Evolutionary conservation across 2,329 filamentous ascomycete genomes (phyloP), one percentile per base, ranked within the genome.

Genomic region (Claviceps digitariae): DNA sequence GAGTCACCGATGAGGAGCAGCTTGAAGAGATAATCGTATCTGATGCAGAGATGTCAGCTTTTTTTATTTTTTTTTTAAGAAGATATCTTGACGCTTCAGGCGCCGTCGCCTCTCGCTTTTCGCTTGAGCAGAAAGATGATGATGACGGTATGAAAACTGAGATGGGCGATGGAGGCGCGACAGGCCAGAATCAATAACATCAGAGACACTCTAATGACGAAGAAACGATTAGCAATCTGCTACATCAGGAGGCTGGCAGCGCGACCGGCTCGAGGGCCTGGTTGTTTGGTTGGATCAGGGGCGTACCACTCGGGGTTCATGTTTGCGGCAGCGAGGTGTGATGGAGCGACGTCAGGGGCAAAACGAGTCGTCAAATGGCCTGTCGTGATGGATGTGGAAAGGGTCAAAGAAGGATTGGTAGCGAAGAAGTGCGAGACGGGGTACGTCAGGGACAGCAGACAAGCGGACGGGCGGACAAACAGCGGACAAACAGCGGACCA

Each of bases 21-120:
- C 84, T 98, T 98, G 84, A 98, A 98, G 68, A 98, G 90, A 74
- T 98, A 98, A 73, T 98, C 93, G 87, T 98, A 98, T 93, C 93
- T 97, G 68, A 52, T 52, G 52, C 44, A 51, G 53, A 54, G 21
- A 51, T 36, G 62, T 67, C 57, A 67, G 63, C n/a, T n/a, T n/a
- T n/a, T n/a, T n/a, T n/a, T n/a, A n/a, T n/a, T n/a, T n/a, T n/a
- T n/a, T n/a, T n/a, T n/a, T n/a, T n/a, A n/a, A n/a, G n/a, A n/a
- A n/a, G n/a, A n/a, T n/a, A n/a, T n/a, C n/a, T n/a, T n/a, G n/a
- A n/a, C 21, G 27, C 15, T 4, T 9, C 44, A 25, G n/a, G 25
- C 3, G 17, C 44, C 27, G 44, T 17, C 15, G 8, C 15, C 7
- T 46, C 4, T 46, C 25, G 15, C 17, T 20, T 29, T n/a, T n/a